Base-by-base conservation (phyloP, 495 filamentous ascomycete genomes). In the Penicillium simplicissimum region DNA sequence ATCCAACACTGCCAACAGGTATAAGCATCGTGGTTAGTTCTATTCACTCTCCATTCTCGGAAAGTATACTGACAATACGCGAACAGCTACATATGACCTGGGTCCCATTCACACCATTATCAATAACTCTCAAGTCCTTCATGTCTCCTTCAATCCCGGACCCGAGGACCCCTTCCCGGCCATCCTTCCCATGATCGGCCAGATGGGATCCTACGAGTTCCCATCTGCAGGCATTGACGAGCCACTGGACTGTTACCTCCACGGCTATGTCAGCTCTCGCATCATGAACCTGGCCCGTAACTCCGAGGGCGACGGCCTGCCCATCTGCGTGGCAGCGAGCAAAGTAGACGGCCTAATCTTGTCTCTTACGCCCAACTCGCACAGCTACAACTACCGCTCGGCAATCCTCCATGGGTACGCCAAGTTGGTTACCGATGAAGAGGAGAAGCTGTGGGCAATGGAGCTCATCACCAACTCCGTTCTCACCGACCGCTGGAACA, bases 321-420 rank as follows among this genome's bases (percentile, higher is more conserved):
- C 84, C 2, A 81, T 85, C 66, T 92, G 77, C 76, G 84, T 87
- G 36, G 88, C 80, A 64, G 88, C 84, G 9, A 94, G 80, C 59
- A 82, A 81, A 60, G 74, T 93, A 14, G 90, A 93, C 76, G 91
- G 91, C 21, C 74, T 93, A 11, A 85, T 94, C 36, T 81, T 96
- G 15, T 82, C 89, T 8, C 82, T 94, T 71, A 89, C 91, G 0
- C 91, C 93, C 28, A 88, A 89, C 75, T 79, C 81, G 21, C 91
- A 96, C 78, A 90, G 83, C 71, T 93, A 90, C 79, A 96, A 96
- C 78, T 97, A 95, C 77, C 91, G 92, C 67, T 91, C 88, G 43
- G 92, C 90, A 8, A 75, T 90, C 15, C 79, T 96, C 28, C 90
- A 93, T 68, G 93, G 93, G 6, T 84, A 86, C 68, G 93, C 90